A percentile compares a stretch with the other conserved stretches of the same genome.
phyloP scores from a whole-genome alignment of 2,329 filamentous ascomycete genomes.

The Ceratocystis albifundus region DNA sequence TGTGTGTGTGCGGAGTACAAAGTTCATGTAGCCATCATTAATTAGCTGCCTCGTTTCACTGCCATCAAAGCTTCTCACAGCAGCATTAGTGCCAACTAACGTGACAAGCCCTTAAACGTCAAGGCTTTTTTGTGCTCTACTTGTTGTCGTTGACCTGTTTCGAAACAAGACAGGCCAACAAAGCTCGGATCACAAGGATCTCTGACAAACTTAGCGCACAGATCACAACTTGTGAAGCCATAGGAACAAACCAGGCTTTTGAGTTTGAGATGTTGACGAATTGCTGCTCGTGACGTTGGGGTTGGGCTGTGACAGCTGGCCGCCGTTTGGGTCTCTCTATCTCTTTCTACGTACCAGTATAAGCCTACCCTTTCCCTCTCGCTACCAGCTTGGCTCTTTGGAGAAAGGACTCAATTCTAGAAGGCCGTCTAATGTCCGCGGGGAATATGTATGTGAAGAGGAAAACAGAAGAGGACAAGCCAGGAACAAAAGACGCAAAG shows the following conservation, averaged over 20 bases:
- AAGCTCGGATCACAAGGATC: slow-evolving; percentile 6
- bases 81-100: not conserved
- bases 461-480: not conserved
- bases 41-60: not conserved
- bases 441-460: not conserved
- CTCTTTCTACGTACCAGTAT: not conserved
- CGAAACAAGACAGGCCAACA: slow-evolving; percentile 8
- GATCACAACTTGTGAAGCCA: not conserved
- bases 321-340: not conserved
- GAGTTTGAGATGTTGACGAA: not conserved
- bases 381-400: not conserved
- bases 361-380: not conserved
- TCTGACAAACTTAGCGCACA: not conserved
- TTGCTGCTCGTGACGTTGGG: too few species aligned
- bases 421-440: not conserved
- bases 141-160: not conserved
- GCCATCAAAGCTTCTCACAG: not conserved
- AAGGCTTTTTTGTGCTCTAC: slow-evolving; percentile 4
- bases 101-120: not conserved
- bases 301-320: not conserved
- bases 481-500: not conserved
- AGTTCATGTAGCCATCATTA: too few species aligned
- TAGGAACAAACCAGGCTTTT: not conserved
- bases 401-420: not conserved
- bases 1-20: too few species aligned